Base-by-base conservation (phyloP, 805 yeast genomes). In the Isabelozyma gotoi region DNA sequence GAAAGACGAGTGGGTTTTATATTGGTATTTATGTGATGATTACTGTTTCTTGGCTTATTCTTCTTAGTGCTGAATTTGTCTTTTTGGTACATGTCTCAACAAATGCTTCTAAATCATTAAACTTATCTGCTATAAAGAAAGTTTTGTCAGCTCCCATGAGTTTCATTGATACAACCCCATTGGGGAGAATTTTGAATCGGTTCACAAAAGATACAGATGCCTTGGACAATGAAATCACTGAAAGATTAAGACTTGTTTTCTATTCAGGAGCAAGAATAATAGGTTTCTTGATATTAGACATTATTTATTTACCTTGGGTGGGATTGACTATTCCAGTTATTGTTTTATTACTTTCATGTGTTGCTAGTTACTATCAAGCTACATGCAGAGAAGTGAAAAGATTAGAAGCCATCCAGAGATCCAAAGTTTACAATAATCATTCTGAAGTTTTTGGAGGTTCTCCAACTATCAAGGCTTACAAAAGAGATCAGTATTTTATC, bases 161-260 rank as follows among this genome's bases (percentile, higher is more conserved):
- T 1, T 88, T 79, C 59, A 73, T 87, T 61, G 96, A 88, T 56
- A 78, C 87, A 10, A 84, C 92, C 0, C 96, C 96, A n/a, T 73
- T 86, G 70, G 96, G 96, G 2, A 73, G 96, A 47, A 81, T 88
- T 44, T 64, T 88, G 55, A 88, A 87, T 64, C 71, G 96, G 50
- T 88, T 88, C 62, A 86, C 95, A 3, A 86, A 86, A 54, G 96
- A 88, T 60, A 84, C 90, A 0, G 94, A 88, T 56, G 78, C 80
- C 2, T 63, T 86, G 57, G 95, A 88, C 55, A 86, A 85, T 57
- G 89, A 84, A 60, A 65, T 87, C 42, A 73, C 78, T 40, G 88
- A 84, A 55, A 84, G 82, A 52, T 46, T 83, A 29, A 74, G 90
- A 50, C 58, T 80, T 62, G 68, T 83, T 38, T 48, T 81, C 39